Conservation (phyloP, 2,329 filamentous ascomycete species). For the Cercospora nicotianae region DNA sequence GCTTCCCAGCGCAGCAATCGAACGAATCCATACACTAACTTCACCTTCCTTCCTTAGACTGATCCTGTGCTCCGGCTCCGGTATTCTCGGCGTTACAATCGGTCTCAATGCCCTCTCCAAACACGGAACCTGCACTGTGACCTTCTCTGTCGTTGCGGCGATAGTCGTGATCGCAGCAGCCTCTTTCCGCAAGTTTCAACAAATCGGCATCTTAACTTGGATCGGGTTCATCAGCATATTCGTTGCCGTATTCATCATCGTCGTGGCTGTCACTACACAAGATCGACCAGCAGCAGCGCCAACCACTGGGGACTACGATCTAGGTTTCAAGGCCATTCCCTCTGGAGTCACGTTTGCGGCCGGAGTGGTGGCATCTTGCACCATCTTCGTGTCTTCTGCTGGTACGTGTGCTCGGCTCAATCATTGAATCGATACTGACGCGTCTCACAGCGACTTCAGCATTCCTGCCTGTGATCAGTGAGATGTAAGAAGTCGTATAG, state of each 20-base stretch:
- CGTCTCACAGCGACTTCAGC: slow-evolving; percentile 50
- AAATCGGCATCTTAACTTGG: slow-evolving; percentile 64
- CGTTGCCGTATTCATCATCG: slow-evolving; percentile 50
- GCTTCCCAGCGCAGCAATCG: not conserved
- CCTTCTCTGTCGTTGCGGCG: slow-evolving; percentile 49
- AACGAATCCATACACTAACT: not conserved
- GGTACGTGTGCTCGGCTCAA: not conserved
- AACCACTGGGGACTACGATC: slow-evolving; percentile 58
- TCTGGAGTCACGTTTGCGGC: slow-evolving; percentile 57
- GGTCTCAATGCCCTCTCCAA: slow-evolving; percentile 61
- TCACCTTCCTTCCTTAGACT: slow-evolving; percentile 38
- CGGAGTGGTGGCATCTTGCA: slow-evolving; percentile 59
- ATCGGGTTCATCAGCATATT: slow-evolving; percentile 61
- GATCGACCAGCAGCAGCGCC: slow-evolving; percentile 63
- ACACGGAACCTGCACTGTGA: slow-evolving; percentile 59
- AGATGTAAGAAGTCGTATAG: slow-evolving; percentile 48
- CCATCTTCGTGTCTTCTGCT: slow-evolving; percentile 61
- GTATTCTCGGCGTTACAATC: slow-evolving; percentile 60
- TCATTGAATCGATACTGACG: slow-evolving; percentile 26
- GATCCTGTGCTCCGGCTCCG: slow-evolving; percentile 56
- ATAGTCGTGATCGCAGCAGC: slow-evolving; percentile 52
- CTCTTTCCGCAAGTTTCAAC: slow-evolving; percentile 57
- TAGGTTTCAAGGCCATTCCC: slow-evolving; percentile 59
- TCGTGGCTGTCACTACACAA: slow-evolving; percentile 54
- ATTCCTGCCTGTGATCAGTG: slow-evolving; percentile 64